These are phyloP conservation scores for Didymellaceae sp. DNA, from an alignment of 2,329 filamentous ascomycete species.

Conservation along the genomic window DNA sequence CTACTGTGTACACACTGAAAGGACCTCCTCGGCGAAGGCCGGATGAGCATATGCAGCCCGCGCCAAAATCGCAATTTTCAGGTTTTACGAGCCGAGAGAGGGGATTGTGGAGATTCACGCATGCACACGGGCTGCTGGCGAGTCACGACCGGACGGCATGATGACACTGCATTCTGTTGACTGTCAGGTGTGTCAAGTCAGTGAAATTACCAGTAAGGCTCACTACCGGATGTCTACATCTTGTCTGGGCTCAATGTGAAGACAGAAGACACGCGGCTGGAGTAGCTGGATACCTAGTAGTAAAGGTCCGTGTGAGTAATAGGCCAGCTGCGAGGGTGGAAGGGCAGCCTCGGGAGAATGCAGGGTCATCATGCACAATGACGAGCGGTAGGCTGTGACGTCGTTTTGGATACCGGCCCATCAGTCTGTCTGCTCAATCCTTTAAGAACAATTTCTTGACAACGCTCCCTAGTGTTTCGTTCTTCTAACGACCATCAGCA, in stretches of 20 bases:
- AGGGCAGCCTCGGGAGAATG: conserved; percentile 9
- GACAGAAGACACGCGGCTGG: too few species aligned
- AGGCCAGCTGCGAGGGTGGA: background rate
- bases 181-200: too few species aligned
- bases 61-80: conserved; percentile 18
- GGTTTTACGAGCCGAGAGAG: conserved; percentile 22
- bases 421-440: conserved; percentile 18
- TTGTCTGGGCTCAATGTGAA: too few species aligned
- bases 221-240: too few species aligned
- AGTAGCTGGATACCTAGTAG: too few species aligned
- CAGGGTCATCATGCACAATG: conserved; percentile 39
- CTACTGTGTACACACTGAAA: background rate
- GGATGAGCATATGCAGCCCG: conserved; percentile 23
- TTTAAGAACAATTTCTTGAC: conserved; percentile 29
- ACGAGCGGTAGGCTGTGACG: conserved; percentile 38
- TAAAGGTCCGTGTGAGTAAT: too few species aligned
- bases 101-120: conserved; percentile 14
- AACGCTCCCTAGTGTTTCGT: conserved; percentile 26
- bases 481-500: conserved; percentile 28
- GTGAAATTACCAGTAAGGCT: too few species aligned
- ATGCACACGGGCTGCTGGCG: background rate
- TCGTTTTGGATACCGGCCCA: conserved; percentile 27
- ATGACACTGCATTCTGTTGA: too few species aligned
- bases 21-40: conserved; percentile 27
- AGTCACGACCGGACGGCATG: background rate